Conservation (phyloP, 148 eudicot genomes). For the Hydrangea macrophylla region DNA sequence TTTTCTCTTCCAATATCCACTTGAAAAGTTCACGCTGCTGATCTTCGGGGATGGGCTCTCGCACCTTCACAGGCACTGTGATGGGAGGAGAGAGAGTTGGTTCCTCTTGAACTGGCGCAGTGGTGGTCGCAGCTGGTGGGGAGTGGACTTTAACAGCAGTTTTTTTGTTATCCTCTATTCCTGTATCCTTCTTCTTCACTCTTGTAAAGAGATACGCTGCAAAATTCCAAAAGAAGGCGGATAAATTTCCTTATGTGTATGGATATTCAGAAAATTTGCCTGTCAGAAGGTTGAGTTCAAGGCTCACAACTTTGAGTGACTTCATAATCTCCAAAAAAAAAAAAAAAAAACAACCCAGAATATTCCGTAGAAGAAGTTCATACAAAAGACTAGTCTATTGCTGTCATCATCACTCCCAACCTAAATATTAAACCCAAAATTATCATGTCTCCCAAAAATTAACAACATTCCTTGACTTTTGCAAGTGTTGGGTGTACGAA, state of each 20-base stretch:
- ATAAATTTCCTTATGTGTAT: neutral
- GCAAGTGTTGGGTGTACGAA: too few relatives aligned
- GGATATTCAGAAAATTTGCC: neutral
- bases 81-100: constrained; percentile 34
- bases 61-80: constrained; percentile 42
- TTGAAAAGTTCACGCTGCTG: constrained; percentile 64
- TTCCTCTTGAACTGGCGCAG: constrained; percentile 26
- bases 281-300: constrained; percentile 8
- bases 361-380: neutral
- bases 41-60: constrained; percentile 53
- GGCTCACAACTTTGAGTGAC: neutral
- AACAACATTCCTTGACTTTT: neutral
- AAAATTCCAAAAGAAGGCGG: constrained; percentile 18
- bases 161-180: constrained; percentile 28
- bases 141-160: constrained; percentile 27
- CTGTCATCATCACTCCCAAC: neutral
- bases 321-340: neutral
- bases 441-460: neutral
- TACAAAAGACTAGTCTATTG: neutral
- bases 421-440: neutral
- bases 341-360: neutral
- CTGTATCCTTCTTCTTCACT: constrained; percentile 46
- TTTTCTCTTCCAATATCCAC: constrained; percentile 76
- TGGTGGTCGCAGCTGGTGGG: constrained; percentile 24
- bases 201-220: constrained; percentile 72